Evolutionary conservation across 1,139 yeast species (phyloP).

Genomic region (Candida pseudoviswanathii): DNA sequence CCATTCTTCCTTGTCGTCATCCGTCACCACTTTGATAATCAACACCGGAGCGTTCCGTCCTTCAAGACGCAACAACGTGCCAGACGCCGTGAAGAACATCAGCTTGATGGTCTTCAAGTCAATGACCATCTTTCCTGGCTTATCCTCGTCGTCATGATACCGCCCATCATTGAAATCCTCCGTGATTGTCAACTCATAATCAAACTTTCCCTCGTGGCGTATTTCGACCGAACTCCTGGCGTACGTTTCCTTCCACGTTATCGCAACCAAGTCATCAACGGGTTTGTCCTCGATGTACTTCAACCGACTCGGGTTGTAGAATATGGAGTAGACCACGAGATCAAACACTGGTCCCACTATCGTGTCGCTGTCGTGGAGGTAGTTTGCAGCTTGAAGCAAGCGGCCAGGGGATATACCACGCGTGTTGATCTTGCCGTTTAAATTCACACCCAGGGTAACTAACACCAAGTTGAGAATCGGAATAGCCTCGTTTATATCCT

Average conservation of each 20-base stretch:
- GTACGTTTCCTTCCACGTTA: constrained; percentile 76
- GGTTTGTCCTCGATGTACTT: constrained; percentile 30
- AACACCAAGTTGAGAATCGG: constrained; percentile 71
- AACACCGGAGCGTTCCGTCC: constrained; percentile 70
- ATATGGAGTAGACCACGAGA: constrained; percentile 63
- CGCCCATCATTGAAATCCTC: constrained; percentile 76
- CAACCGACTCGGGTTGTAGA: constrained; percentile 58
- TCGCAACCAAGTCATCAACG: constrained; percentile 33
- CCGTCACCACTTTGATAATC: constrained; percentile 48
- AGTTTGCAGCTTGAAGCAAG: constrained; percentile 63
- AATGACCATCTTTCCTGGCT: constrained; percentile 33
- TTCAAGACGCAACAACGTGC: constrained; percentile 63
- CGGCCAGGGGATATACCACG: constrained; percentile 65
- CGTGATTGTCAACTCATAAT: constrained; percentile 48
- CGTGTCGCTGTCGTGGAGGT: constrained; percentile 24
- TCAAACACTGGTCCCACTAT: constrained; percentile 64
- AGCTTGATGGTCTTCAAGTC: constrained; percentile 50
- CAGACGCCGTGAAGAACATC: constrained; percentile 74
- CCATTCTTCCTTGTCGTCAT: constrained; percentile 45
- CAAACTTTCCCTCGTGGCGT: constrained; percentile 24
- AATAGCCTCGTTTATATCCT: constrained; percentile 65
- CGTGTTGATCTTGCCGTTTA: constrained; percentile 51
- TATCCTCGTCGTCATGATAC: constrained; percentile 61
- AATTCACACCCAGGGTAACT: constrained; percentile 69
- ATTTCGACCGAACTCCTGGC: constrained; percentile 56